Base-by-base conservation (phyloP, 192 early-diverging fungal genomes). In the Dispira simplex region DNA sequence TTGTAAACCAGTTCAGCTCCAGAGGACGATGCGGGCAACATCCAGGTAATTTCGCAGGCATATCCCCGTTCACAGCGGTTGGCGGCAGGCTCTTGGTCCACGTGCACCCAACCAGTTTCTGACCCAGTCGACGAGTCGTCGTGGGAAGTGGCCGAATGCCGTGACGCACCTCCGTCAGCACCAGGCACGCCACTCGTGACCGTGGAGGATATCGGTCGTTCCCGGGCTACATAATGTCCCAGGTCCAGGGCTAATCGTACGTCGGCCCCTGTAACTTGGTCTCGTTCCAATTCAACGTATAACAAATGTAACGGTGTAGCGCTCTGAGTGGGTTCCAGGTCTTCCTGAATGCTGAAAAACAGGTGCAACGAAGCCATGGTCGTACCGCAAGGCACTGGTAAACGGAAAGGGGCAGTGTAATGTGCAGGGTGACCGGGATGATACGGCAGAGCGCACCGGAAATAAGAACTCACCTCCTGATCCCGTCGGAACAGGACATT, bases 401-500 rank as follows among this genome's bases (percentile, higher is more conserved):
- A 6, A 45, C 46, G 44, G n/a, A 62, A 6, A n/a, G 59, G 59
- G 16, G 23, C 2, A 45, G 16, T 13, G 18, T n/a, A 44, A 39
- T 62, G 26, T n/a, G 59, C 43, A n/a, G 28, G n/a, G 59, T 25
- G 20, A 11, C 39, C n/a, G 44, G 43, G n/a, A 5, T 16, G n/a
- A 16, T n/a, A 18, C n/a, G 59, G 44, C 12, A 62, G 32, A 14
- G 43, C 44, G 14, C 44, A 16, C 18, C 59, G 59, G 43, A 62
- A 62, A 39, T 23, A 62, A 12, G 59, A 14, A 14, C 39, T 44
- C 1, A 45, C 26, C 3, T 45, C 59, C 9, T 46, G 43, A 25
- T 62, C 59, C 44, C 59, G 59, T 11, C 59, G 59, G 44, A 62
- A 62, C n/a, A 62, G 43, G 12, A 62, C 26, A 11, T 39, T 62